Percentiles rank a stretch among this genome's conserved stretches.
These are phyloP conservation scores for Saksenaea vasiformis DNA, from an alignment of 371 early-diverging fungal genomes.

Conservation along the genomic window DNA sequence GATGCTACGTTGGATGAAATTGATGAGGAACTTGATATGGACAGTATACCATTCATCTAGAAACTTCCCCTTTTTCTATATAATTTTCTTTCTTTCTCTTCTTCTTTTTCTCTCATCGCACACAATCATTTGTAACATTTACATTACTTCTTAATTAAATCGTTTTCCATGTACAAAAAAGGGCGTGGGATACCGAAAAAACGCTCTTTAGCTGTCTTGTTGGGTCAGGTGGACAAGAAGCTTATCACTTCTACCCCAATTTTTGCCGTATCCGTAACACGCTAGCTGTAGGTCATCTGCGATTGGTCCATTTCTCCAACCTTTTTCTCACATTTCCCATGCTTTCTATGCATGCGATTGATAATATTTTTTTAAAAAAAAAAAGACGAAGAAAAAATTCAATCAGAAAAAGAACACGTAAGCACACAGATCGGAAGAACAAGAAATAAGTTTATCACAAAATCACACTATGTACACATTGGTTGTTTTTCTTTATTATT, in stretches of 20 bases:
- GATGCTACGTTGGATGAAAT: slow-evolving; percentile 39
- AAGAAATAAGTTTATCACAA: background rate
- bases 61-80: background rate
- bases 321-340: background rate
- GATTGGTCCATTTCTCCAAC: background rate
- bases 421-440: background rate
- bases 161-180: too few species aligned
- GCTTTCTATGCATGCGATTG: background rate
- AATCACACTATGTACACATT: slow-evolving; percentile 3
- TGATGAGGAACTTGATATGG: slow-evolving; percentile 58
- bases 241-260: background rate
- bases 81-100: background rate
- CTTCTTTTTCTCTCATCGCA: background rate
- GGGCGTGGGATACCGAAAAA: too few species aligned
- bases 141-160: background rate
- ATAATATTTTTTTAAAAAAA: background rate
- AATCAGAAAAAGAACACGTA: background rate
- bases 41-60: slow-evolving; percentile 56
- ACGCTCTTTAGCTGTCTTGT: too few species aligned
- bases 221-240: background rate
- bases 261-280: background rate
- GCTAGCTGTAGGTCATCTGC: background rate
- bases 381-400: background rate
- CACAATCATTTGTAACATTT: background rate
- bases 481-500: slow-evolving; percentile 6